Percentiles rank a stretch among this genome's conserved stretches.
These are phyloP conservation scores for Trichosporon sp. DNA, from an alignment of 1,284 basidiomycete genomes.

Conservation along the genomic window DNA sequence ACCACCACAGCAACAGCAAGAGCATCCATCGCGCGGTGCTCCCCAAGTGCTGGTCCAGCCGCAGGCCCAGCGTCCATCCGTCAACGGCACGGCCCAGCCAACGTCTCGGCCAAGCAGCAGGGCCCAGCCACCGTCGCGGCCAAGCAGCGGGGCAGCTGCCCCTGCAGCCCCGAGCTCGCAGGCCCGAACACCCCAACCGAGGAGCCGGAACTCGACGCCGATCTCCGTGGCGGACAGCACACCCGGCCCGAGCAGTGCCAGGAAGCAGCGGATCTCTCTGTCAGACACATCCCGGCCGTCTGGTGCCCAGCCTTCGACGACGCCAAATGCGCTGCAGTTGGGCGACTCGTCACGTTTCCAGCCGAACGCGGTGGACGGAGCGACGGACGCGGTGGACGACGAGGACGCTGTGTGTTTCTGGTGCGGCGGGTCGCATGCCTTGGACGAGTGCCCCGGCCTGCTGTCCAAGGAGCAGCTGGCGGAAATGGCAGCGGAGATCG, in stretches of 20 bases:
- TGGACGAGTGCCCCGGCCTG: constrained; percentile 12
- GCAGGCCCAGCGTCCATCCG: not conserved
- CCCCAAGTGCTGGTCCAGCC: too few relatives aligned
- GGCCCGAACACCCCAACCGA: not conserved
- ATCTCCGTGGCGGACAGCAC: not conserved
- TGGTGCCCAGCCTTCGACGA: not conserved
- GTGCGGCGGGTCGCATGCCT: constrained; percentile 10
- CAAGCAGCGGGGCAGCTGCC: too few relatives aligned
- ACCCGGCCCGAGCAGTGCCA: not conserved
- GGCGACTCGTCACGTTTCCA: constrained; percentile 18
- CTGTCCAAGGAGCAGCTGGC: not conserved
- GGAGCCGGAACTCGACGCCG: not conserved
- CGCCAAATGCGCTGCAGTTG: constrained; percentile 9
- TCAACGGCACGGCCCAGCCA: not conserved
- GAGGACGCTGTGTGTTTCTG: constrained; percentile 4
- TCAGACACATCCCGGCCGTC: not conserved
- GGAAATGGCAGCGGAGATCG: not conserved
- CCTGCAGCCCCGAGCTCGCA: too few relatives aligned
- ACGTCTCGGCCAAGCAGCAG: too few relatives aligned
- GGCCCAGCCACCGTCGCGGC: too few relatives aligned
- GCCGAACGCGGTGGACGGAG: not conserved
- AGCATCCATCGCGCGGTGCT: not conserved
- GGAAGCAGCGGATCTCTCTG: not conserved
- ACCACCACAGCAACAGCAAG: not conserved
- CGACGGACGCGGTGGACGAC: not conserved